These are phyloP conservation scores for Scenedesmus sp. DNA, from an alignment of 163 green algal species.

Conservation along the genomic window DNA sequence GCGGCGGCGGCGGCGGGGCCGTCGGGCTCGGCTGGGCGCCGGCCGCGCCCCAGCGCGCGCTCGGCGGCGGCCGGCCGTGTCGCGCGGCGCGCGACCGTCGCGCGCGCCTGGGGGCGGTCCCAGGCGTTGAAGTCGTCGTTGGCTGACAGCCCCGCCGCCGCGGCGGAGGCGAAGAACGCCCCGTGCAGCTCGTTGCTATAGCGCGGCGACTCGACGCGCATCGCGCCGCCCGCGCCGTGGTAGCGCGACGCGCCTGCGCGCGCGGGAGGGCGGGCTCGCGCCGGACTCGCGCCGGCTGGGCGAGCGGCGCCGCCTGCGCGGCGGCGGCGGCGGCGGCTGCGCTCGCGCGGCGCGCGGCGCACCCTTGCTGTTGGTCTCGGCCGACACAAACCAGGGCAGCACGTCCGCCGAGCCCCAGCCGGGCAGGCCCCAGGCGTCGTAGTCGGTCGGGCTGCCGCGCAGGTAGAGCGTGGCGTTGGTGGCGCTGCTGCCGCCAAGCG, in stretches of 20 bases:
- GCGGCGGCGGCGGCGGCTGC: neutral
- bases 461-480: slow-evolving; percentile 94
- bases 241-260: slow-evolving; percentile 53
- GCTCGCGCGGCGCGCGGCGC: neutral
- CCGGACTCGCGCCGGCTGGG: too few species aligned
- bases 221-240: slow-evolving; percentile 65
- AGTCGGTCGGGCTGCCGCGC: slow-evolving; percentile 79
- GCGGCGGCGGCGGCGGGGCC: neutral
- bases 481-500: slow-evolving; percentile 84
- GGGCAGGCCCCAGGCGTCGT: slow-evolving; percentile 83
- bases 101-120: slow-evolving; percentile 59
- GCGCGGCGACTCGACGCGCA: slow-evolving; percentile 82
- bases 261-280: neutral
- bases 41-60: too few species aligned
- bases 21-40: too few species aligned
- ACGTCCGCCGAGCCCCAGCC: slow-evolving; percentile 82
- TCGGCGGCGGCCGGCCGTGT: too few species aligned
- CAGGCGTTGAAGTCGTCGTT: slow-evolving; percentile 95
- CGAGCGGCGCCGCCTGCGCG: too few species aligned
- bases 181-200: slow-evolving; percentile 83
- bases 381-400: slow-evolving; percentile 78
- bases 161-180: slow-evolving; percentile 79
- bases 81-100: too few species aligned
- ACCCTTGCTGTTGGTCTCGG: slow-evolving; percentile 76
- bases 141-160: slow-evolving; percentile 61